These are phyloP conservation scores for Axilococcus clingmanii DNA, from an alignment of 139 green algal species.

Conservation along the genomic window DNA sequence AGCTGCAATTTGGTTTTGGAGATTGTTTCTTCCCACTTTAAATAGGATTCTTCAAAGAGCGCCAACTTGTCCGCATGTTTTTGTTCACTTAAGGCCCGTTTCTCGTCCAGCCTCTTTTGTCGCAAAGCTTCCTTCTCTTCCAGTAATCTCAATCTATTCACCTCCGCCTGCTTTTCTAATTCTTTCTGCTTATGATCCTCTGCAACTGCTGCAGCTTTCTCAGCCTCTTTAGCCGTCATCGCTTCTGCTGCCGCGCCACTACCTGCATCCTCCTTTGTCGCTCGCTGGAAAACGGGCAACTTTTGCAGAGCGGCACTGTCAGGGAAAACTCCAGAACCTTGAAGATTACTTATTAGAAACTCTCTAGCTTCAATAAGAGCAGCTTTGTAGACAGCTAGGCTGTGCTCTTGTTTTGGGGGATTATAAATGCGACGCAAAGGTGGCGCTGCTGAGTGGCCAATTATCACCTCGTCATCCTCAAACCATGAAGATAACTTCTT, in stretches of 20 bases:
- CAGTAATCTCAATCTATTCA: constrained; percentile 8
- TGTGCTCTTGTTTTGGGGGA: not conserved
- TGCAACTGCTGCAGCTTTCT: not conserved
- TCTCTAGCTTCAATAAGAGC: constrained; percentile 3
- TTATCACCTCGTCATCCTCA: no score
- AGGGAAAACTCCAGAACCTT: constrained; percentile 11
- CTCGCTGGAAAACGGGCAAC: constrained; percentile 11
- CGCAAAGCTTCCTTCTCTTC: not conserved
- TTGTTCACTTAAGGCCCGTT: not conserved
- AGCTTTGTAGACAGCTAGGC: not conserved
- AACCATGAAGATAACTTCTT: no score
- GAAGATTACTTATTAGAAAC: constrained; percentile 1
- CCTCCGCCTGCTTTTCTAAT: constrained; percentile 2
- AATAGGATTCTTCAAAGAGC: constrained; percentile 12
- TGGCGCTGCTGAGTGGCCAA: no score
- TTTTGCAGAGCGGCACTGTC: not conserved
- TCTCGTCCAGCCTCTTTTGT: constrained; percentile 13
- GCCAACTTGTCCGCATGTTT: constrained; percentile 4
- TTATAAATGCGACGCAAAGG: no score
- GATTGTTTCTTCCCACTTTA: constrained; percentile 15
- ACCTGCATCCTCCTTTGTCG: not conserved
- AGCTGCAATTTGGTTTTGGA: constrained; percentile 9
- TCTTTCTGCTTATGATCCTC: constrained; percentile 9
- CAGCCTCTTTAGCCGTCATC: not conserved
- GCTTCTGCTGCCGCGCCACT: not conserved